Base-by-base conservation (phyloP, 208 protist genomes). In the Plasmodiophora brassicae region DNA sequence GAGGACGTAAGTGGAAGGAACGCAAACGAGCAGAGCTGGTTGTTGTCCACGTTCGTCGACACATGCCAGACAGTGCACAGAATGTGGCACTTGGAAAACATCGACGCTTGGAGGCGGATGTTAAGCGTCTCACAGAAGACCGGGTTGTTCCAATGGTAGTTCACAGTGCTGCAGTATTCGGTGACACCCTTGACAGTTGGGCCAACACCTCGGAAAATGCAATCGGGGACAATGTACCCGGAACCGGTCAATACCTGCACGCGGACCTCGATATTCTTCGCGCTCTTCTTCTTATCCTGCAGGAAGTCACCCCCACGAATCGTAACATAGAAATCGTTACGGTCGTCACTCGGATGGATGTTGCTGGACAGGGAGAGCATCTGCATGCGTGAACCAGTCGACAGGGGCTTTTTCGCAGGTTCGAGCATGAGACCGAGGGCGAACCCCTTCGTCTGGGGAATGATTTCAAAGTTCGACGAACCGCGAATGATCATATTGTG, bases 211-310 rank as follows among this genome's bases (percentile, higher is more conserved):
- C 65, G 65, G n/a, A 44, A 78, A 5, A 78, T 78, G 65, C 65
- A 78, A 78, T 78, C n/a, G 20, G 65, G 65, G n/a, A 78, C 65
- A 5, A 32, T 14, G n/a, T 36, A 78, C 5, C 65, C 65, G 20
- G 65, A 14, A 5, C 14, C 65, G 5, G 65, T 78, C 32, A 78
- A 78, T 8, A 78, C 65, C 5, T 32, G 65, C 10, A 78, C n/a
- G 65, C 65, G 65, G 41, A 78, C 41, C n/a, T 78, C 65, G n/a
- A 78, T 78, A 32, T 78, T 78, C n/a, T 78, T 78, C 65, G 65
- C 32, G n/a, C 65, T 78, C n/a, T 78, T 78, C 65, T 78, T 78
- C n/a, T 78, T 78, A 32, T 78, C 65, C 65, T 78, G 65, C 32
- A 78, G 5, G 65, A 78, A 78, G 41, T 78, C 65, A 5, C 65